Evolutionary conservation across 1,284 basidiomycete species (phyloP).

Genomic region (Sporisorium scitamineum): DNA sequence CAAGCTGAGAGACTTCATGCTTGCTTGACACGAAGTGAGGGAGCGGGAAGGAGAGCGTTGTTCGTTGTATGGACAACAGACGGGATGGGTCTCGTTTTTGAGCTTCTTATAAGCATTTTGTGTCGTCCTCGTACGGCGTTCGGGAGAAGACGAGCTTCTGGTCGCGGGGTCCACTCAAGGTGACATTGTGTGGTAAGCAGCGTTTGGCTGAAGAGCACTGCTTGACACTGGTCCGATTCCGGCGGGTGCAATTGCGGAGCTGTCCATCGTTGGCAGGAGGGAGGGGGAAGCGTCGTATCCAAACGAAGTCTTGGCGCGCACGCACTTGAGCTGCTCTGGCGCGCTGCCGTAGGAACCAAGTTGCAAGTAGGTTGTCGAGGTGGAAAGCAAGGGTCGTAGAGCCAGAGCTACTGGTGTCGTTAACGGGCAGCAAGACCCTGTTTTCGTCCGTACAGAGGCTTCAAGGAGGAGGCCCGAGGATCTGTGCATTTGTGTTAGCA

Average conservation of each 20-base stretch:
- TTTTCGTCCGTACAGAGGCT: too few species aligned
- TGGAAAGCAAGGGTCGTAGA: not conserved
- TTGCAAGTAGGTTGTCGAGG: not conserved
- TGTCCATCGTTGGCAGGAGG: not conserved
- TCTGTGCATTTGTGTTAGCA: too few species aligned
- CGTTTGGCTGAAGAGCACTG: not conserved
- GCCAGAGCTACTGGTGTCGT: not conserved
- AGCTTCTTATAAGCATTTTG: not conserved
- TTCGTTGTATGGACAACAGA: not conserved
- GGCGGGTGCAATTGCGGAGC: not conserved
- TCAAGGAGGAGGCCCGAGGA: not conserved
- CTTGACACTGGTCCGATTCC: not conserved
- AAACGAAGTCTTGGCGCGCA: not conserved
- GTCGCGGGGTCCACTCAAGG: not conserved
- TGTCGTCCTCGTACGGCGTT: not conserved
- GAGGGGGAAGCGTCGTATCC: not conserved
- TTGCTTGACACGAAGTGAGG: not conserved
- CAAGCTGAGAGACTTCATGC: conserved; percentile 23
- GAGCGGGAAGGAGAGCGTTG: too few species aligned
- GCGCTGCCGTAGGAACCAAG: not conserved
- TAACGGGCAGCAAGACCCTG: not conserved
- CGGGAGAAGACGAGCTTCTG: not conserved
- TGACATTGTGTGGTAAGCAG: not conserved
- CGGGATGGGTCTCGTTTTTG: not conserved
- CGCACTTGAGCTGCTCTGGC: not conserved